Percentiles rank a stretch among this genome's conserved stretches.
These are phyloP conservation scores for Fragilariopsis cylindrus DNA, from an alignment of 108 stramenopile species.

Conservation along the genomic window DNA sequence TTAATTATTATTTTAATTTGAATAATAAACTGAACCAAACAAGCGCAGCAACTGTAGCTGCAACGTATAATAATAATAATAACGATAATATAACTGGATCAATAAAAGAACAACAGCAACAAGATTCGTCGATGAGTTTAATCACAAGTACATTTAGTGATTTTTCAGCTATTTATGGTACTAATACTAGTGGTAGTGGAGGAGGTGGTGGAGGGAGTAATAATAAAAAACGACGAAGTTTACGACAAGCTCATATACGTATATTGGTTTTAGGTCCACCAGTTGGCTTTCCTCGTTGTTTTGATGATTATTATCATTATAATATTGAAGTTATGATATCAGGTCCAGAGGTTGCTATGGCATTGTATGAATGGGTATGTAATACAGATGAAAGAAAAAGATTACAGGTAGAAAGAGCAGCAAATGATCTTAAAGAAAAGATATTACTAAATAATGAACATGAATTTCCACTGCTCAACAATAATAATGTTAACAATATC, in stretches of 20 bases:
- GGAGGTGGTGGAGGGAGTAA: neutral
- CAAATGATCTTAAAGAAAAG: conserved; percentile 44
- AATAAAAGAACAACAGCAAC: neutral
- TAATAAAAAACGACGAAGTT: neutral
- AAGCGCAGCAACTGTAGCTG: neutral
- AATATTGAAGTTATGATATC: conserved; percentile 66
- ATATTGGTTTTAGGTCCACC: conserved; percentile 71
- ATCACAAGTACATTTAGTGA: neutral
- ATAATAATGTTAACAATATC: conserved; percentile 5
- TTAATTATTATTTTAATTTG: conserved; percentile 8
- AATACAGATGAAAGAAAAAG: conserved; percentile 51
- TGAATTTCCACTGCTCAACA: conserved; percentile 6
- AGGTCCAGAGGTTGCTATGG: conserved; percentile 61
- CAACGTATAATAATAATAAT: neutral
- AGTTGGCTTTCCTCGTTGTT: conserved; percentile 55
- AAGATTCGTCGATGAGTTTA: neutral
- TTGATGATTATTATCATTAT: conserved; percentile 66
- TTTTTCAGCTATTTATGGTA: neutral
- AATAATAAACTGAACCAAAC: neutral
- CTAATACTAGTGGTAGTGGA: no score
- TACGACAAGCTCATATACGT: conserved; percentile 40
- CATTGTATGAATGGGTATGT: conserved; percentile 50
- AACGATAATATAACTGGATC: neutral
- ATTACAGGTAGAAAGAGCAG: conserved; percentile 53
- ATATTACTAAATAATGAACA: neutral